Evolutionary conservation across 2,329 filamentous ascomycete species (phyloP).

Genomic region (Aureobasidium sp.): DNA sequence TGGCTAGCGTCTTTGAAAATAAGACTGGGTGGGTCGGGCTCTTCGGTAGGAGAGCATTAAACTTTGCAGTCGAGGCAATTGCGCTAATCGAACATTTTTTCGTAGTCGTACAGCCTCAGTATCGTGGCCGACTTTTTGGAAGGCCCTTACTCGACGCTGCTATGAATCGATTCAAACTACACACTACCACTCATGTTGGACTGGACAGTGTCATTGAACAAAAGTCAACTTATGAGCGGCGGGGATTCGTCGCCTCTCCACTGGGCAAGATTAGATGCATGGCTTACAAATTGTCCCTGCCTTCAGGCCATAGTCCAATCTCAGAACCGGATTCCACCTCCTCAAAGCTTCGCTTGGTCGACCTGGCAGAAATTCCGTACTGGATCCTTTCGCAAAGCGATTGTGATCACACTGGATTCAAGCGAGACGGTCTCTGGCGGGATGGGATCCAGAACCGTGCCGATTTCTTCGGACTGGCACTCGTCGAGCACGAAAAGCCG

Average conservation of each 20-base stretch:
- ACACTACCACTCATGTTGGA: conserved; percentile 21
- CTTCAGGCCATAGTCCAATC: too few relatives aligned
- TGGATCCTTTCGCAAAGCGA: too few relatives aligned
- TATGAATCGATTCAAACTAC: conserved; percentile 18
- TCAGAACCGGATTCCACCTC: too few relatives aligned
- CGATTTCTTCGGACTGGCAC: conserved; percentile 23
- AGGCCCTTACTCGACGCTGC: conserved; percentile 23
- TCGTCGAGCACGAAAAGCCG: conserved; percentile 13
- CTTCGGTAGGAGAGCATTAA: conserved; percentile 19
- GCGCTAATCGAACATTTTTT: too few relatives aligned
- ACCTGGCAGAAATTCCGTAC: too few relatives aligned
- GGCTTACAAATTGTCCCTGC: conserved; percentile 7
- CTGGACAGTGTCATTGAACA: conserved; percentile 30
- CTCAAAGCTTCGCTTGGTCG: too few relatives aligned
- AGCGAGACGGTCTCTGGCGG: too few relatives aligned
- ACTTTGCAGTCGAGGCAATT: too few relatives aligned
- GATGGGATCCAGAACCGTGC: conserved; percentile 16
- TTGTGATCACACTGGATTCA: too few relatives aligned
- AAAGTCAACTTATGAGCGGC: conserved; percentile 25
- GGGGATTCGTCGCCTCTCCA: conserved; percentile 24
- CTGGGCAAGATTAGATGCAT: conserved; percentile 19
- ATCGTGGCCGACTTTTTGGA: conserved; percentile 14
- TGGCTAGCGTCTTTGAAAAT: conserved; percentile 27
- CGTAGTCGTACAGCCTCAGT: too few relatives aligned
- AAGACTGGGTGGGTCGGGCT: conserved; percentile 30